These are phyloP conservation scores for Xerophyta viscosa DNA, from an alignment of 106 monocot genomes.

Conservation along the genomic window DNA sequence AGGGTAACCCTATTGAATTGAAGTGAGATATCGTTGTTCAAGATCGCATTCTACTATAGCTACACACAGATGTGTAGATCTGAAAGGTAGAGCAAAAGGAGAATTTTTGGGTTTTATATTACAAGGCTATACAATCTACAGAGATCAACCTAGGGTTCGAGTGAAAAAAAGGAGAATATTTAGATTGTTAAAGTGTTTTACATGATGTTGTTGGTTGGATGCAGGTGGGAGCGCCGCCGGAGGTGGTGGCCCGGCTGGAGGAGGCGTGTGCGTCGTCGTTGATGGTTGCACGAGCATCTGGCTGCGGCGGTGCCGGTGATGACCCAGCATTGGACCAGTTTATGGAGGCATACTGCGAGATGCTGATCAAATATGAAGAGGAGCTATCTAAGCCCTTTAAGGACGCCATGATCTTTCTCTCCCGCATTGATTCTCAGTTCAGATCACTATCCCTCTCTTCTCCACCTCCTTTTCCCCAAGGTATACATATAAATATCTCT, in stretches of 20 bases:
- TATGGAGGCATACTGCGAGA: constrained; percentile 85
- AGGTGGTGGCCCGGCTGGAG: constrained; percentile 64
- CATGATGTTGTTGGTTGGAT: not conserved
- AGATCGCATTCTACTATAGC: too few relatives aligned
- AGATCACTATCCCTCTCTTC: constrained; percentile 49
- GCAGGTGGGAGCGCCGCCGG: constrained; percentile 63
- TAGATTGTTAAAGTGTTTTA: constrained; percentile 1
- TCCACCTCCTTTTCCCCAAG: constrained; percentile 20
- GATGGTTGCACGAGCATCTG: constrained; percentile 5
- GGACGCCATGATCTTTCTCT: constrained; percentile 68
- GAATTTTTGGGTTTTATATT: too few relatives aligned
- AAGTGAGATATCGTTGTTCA: too few relatives aligned
- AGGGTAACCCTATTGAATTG: too few relatives aligned
- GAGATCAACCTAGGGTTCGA: too few relatives aligned
- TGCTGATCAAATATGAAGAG: constrained; percentile 66
- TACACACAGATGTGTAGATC: too few relatives aligned
- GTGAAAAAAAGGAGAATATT: too few relatives aligned
- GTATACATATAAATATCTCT: constrained; percentile 6
- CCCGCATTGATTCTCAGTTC: constrained; percentile 61
- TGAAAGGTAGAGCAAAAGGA: too few relatives aligned
- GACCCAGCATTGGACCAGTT: constrained; percentile 73
- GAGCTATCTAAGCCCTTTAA: constrained; percentile 73
- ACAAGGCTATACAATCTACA: too few relatives aligned
- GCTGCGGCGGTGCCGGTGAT: constrained; percentile 18
- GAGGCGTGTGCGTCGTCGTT: constrained; percentile 39